These are phyloP conservation scores for Penicillium salamii DNA, from an alignment of 495 filamentous ascomycete species.

Conservation along the genomic window DNA sequence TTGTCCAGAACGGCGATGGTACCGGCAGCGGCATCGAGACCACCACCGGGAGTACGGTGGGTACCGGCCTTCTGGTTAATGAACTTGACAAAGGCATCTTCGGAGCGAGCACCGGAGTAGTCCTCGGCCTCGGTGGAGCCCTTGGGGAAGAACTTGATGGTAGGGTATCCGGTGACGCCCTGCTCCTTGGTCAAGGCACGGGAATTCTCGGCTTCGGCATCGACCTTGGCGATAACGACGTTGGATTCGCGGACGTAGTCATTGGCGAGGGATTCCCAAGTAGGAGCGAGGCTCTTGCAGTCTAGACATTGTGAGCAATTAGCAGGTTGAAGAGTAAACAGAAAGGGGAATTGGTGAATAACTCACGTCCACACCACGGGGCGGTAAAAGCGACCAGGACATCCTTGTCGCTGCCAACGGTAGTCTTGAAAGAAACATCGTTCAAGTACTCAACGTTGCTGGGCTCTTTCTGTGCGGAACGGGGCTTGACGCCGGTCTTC, in stretches of 20 bases:
- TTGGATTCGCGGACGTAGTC: conserved; percentile 75
- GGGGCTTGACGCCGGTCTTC: conserved; percentile 81
- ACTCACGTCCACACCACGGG: conserved; percentile 96
- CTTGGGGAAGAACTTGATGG: conserved; percentile 96
- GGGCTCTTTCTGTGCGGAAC: conserved; percentile 64
- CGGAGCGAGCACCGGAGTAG: conserved; percentile 76
- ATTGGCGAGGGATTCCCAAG: conserved; percentile 81
- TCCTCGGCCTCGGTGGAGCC: conserved; percentile 69
- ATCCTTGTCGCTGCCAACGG: conserved; percentile 80
- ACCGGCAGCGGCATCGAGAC: conserved; percentile 75
- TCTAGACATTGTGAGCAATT: conserved; percentile 52
- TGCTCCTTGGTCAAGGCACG: conserved; percentile 74
- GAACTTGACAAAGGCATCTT: conserved; percentile 74
- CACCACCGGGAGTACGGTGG: conserved; percentile 78
- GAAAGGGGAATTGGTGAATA: conserved; percentile 4
- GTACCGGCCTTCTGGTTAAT: conserved; percentile 89
- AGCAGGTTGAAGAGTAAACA: conserved; percentile 14
- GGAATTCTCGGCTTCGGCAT: conserved; percentile 82
- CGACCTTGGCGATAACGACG: conserved; percentile 90
- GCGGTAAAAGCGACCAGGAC: conserved; percentile 95
- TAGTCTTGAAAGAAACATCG: conserved; percentile 71
- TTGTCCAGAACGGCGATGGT: conserved; percentile 74
- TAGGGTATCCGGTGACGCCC: conserved; percentile 83
- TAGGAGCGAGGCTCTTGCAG: conserved; percentile 92
- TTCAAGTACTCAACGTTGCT: conserved; percentile 78